phyloP scores from a whole-genome alignment of 306 rosid species.

The Quercus alba region DNA sequence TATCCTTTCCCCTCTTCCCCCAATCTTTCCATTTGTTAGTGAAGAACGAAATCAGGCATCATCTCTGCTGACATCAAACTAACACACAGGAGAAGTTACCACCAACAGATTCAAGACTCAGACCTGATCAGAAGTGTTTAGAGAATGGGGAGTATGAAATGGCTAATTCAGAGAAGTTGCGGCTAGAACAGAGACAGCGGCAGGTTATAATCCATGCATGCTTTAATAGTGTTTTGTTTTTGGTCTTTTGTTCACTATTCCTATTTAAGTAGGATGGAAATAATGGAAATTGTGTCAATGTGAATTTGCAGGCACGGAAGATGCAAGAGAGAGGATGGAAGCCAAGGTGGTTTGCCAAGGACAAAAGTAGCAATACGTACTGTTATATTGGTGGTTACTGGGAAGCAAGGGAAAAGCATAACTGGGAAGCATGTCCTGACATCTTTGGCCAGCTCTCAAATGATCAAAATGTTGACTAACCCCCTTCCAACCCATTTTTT shows the following conservation, averaged over 20 bases:
- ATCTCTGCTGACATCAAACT: conserved; percentile 18
- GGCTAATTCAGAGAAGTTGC: conserved; percentile 81
- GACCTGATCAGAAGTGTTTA: conserved; percentile 91
- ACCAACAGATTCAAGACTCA: conserved; percentile 95
- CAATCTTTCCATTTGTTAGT: not conserved
- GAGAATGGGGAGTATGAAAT: conserved; percentile 82
- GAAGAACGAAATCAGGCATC: not conserved
- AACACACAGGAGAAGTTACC: conserved; percentile 78
- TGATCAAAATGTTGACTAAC: conserved; percentile 25
- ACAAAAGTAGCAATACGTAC: conserved; percentile 50
- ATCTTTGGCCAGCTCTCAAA: conserved; percentile 65
- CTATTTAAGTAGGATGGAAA: not conserved
- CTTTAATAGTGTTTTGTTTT: not conserved
- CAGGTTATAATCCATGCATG: conserved; percentile 47
- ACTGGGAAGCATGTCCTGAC: conserved; percentile 78
- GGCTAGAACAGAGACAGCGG: conserved; percentile 86
- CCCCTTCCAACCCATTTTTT: not conserved
- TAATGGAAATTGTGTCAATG: not conserved
- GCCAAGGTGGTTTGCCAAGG: conserved; percentile 90
- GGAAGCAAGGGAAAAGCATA: conserved; percentile 72
- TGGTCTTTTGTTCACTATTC: not conserved
- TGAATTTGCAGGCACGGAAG: conserved; percentile 61
- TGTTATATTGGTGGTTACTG: conserved; percentile 82
- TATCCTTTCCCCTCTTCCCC: not conserved
- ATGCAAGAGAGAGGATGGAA: conserved; percentile 95